A percentile compares a stretch with the other conserved stretches of the same genome.
Evolutionary conservation across 106 monocot genomes (phyloP).

Genomic region (Allium fistulosum): DNA sequence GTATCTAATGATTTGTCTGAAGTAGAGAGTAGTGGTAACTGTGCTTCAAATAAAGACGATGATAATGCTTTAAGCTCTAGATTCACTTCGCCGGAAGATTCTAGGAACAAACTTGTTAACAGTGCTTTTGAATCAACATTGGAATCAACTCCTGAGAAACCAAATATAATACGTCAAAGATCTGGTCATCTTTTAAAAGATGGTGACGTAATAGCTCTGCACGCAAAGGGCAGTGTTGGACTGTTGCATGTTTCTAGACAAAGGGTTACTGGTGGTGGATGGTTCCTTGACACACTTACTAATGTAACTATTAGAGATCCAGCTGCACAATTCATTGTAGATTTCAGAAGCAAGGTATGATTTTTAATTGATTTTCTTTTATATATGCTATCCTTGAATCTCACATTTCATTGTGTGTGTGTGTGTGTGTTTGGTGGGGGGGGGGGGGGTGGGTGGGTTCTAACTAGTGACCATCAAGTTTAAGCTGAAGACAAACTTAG

Average conservation of each 20-base stretch:
- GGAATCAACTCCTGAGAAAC: conserved; percentile 52
- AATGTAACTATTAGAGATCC: conserved; percentile 95
- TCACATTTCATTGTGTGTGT: too few species aligned
- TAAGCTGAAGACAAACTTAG: too few species aligned
- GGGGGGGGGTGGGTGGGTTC: too few species aligned
- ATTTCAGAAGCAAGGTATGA: conserved; percentile 74
- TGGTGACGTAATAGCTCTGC: conserved; percentile 71
- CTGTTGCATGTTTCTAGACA: conserved; percentile 62
- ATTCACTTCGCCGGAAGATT: conserved; percentile 88
- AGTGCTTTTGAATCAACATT: conserved; percentile 40
- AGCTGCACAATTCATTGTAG: conserved; percentile 76
- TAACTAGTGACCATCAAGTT: too few species aligned
- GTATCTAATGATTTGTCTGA: conserved; percentile 63
- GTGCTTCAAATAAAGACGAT: conserved; percentile 55
- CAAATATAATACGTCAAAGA: conserved; percentile 15
- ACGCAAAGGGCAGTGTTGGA: conserved; percentile 47
- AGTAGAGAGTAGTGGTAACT: conserved; percentile 47
- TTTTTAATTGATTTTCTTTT: background rate
- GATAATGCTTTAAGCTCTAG: conserved; percentile 66
- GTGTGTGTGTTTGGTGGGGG: too few species aligned
- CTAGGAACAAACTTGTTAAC: conserved; percentile 53
- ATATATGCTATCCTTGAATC: too few species aligned
- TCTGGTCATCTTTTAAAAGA: conserved; percentile 54
- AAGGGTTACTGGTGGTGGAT: conserved; percentile 68
- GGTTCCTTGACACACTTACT: conserved; percentile 65